Conservation (phyloP, 1,284 basidiomycete genomes). For the Megacollybia platyphylla region DNA sequence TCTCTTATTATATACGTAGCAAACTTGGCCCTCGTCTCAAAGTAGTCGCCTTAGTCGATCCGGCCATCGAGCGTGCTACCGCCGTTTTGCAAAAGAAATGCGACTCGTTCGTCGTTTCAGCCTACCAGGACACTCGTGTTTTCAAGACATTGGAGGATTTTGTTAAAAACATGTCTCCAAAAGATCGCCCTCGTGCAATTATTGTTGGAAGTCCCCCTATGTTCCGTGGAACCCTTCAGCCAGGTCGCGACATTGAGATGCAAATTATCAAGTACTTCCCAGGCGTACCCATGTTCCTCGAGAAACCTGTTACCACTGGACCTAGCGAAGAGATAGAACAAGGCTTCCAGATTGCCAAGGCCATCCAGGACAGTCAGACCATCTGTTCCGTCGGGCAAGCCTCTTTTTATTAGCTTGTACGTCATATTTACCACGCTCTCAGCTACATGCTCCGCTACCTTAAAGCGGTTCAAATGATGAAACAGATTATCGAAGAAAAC, state of each 20-base stretch:
- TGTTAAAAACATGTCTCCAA: conserved; percentile 51
- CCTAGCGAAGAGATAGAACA: conserved; percentile 57
- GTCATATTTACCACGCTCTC: conserved; percentile 3
- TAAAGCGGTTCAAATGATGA: conserved; percentile 96
- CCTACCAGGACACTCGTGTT: conserved; percentile 85
- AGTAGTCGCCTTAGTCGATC: conserved; percentile 91
- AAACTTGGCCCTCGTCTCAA: conserved; percentile 96
- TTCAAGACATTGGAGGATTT: conserved; percentile 87
- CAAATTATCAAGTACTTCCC: conserved; percentile 88
- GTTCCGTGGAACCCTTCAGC: conserved; percentile 73
- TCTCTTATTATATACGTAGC: conserved; percentile 26
- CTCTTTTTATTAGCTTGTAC: background rate
- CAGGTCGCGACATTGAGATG: conserved; percentile 82
- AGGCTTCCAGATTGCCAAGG: conserved; percentile 54
- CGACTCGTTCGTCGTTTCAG: conserved; percentile 86
- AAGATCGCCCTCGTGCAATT: conserved; percentile 60
- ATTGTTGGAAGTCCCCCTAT: conserved; percentile 90
- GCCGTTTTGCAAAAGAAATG: conserved; percentile 83
- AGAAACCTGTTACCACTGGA: conserved; percentile 90
- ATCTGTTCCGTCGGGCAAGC: conserved; percentile 83
- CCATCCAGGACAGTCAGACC: conserved; percentile 56
- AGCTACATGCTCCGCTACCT: conserved; percentile 90
- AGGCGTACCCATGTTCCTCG: conserved; percentile 83
- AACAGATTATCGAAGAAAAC: conserved; percentile 91
- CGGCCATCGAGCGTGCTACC: conserved; percentile 72